Percentiles rank a stretch among this genome's conserved stretches.
phyloP scores from a whole-genome alignment of 371 early-diverging fungal species.

The Mortierella sp. region DNA sequence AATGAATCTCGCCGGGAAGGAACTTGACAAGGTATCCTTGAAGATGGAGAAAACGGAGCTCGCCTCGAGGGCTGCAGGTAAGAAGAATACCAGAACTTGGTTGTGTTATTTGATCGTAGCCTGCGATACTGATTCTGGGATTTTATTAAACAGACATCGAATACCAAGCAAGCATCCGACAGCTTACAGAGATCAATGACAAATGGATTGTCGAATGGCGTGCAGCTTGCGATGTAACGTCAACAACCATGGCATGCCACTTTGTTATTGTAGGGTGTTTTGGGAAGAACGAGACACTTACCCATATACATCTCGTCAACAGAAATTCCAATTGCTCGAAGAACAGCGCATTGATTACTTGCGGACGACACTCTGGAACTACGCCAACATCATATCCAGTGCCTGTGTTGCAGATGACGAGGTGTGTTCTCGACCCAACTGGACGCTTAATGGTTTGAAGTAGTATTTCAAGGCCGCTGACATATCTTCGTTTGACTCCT shows the following conservation, averaged over 20 bases:
- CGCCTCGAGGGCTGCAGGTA: constrained; percentile 50
- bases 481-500: neutral
- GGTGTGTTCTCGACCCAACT: constrained; percentile 50
- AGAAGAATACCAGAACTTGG: too few species aligned
- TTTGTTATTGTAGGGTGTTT: too few species aligned
- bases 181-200: constrained; percentile 72
- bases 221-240: constrained; percentile 70
- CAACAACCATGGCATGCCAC: too few species aligned
- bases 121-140: neutral
- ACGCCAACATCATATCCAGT: constrained; percentile 85
- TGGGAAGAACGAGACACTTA: too few species aligned
- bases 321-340: constrained; percentile 87
- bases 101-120: too few species aligned
- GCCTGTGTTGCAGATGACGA: constrained; percentile 91
- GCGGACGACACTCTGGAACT: constrained; percentile 82
- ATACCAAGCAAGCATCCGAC: constrained; percentile 72
- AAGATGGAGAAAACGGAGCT: constrained; percentile 51
- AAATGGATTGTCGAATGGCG: constrained; percentile 79
- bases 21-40: constrained; percentile 42
- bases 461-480: neutral
- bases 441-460: neutral
- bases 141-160: constrained; percentile 64
- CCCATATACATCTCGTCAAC: neutral
- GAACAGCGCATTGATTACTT: constrained; percentile 90
- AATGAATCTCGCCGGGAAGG: constrained; percentile 48